phyloP scores from a whole-genome alignment of 352 stramenopile species.

The Phytophthora syringae region DNA sequence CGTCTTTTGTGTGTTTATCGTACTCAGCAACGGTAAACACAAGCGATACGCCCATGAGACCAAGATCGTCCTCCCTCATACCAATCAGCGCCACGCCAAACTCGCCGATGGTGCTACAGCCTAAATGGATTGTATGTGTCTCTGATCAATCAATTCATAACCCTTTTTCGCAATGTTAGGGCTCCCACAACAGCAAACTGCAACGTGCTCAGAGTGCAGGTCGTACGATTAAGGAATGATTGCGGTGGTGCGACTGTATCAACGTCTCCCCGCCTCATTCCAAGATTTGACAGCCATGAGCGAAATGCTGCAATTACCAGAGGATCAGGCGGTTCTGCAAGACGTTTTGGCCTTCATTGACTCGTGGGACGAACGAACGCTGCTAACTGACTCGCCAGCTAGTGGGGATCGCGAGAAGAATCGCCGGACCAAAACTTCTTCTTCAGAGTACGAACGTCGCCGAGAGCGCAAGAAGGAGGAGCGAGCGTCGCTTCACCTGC shows the following conservation, averaged over 20 bases:
- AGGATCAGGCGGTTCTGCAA: constrained; percentile 14
- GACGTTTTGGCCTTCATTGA: constrained; percentile 23
- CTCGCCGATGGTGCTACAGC: too few relatives aligned
- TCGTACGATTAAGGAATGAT: background rate
- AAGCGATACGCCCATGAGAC: constrained; percentile 56
- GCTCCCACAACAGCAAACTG: too few relatives aligned
- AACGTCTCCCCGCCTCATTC: too few relatives aligned
- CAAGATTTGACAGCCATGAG: constrained; percentile 1
- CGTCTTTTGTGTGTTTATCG: background rate
- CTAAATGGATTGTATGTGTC: too few relatives aligned
- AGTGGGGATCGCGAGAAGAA: constrained; percentile 4
- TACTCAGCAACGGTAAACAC: constrained; percentile 54
- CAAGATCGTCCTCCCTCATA: constrained; percentile 9
- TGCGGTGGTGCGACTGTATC: too few relatives aligned
- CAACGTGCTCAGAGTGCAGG: too few relatives aligned
- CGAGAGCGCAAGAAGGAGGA: constrained; percentile 23
- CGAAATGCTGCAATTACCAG: background rate
- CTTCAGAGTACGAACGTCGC: constrained; percentile 7
- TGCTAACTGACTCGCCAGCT: background rate
- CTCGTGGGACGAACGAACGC: background rate
- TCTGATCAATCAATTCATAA: too few relatives aligned
- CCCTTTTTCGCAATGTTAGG: too few relatives aligned
- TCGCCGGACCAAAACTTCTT: background rate
- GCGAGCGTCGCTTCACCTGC: constrained; percentile 5
- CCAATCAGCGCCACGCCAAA: background rate